phyloP scores from a whole-genome alignment of 1,284 basidiomycete species.

The Malassezia yamatoensis region DNA sequence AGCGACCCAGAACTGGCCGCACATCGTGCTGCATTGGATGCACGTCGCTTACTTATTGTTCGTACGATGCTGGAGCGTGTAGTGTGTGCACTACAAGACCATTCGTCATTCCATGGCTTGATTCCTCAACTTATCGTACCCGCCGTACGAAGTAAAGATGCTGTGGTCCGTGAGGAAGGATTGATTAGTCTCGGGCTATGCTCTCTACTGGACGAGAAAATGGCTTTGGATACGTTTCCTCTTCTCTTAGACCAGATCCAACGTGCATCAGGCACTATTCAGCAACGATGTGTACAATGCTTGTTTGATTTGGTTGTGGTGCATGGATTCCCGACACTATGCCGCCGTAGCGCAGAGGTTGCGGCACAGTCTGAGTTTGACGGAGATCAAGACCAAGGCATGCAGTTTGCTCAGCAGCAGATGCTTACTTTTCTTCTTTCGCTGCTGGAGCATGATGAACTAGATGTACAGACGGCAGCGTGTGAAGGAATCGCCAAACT shows the following conservation, averaged over 20 bases:
- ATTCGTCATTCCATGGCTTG: constrained; percentile 82
- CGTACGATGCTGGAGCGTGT: constrained; percentile 79
- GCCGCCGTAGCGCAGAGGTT: constrained; percentile 47
- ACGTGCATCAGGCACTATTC: constrained; percentile 64
- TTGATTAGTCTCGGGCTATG: constrained; percentile 76
- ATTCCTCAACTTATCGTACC: constrained; percentile 82
- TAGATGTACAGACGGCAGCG: constrained; percentile 62
- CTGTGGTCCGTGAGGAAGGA: constrained; percentile 72
- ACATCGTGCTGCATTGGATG: constrained; percentile 28
- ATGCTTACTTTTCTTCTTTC: constrained; percentile 37
- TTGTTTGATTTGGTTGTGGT: constrained; percentile 85
- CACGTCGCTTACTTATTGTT: constrained; percentile 55
- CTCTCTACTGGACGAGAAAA: constrained; percentile 77
- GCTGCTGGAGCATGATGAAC: constrained; percentile 59
- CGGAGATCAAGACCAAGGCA: constrained; percentile 14
- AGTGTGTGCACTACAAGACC: constrained; percentile 66
- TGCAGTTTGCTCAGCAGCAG: constrained; percentile 29
- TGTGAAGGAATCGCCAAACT: constrained; percentile 81
- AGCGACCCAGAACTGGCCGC: constrained; percentile 13
- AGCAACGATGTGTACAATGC: constrained; percentile 69
- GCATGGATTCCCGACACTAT: constrained; percentile 68
- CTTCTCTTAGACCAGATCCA: constrained; percentile 79
- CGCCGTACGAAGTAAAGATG: constrained; percentile 74
- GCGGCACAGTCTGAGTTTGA: constrained; percentile 18
- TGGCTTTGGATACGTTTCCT: constrained; percentile 81